Percentiles rank a stretch among this genome's conserved stretches.
phyloP scores from a whole-genome alignment of 192 early-diverging fungal genomes.

The Kickxella alabastrina region DNA sequence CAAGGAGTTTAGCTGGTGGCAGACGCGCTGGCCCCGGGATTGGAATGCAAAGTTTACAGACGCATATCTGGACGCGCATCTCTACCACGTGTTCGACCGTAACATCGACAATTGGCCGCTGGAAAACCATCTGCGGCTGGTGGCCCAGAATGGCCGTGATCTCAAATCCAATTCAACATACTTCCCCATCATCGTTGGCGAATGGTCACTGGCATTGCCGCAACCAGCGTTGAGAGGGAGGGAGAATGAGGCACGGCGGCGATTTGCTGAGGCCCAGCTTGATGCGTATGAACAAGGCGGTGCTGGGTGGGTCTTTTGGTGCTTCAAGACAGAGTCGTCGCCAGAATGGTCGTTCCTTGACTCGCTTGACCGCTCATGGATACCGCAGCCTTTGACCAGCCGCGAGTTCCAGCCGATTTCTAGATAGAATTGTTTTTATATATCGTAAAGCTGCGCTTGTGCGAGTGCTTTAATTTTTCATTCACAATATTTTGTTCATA shows the following conservation, averaged over 20 bases:
- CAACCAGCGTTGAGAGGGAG: slow-evolving; percentile 60
- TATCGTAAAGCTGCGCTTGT: too few relatives aligned
- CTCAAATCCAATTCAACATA: slow-evolving; percentile 42
- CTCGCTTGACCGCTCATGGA: slow-evolving; percentile 62
- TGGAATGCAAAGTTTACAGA: slow-evolving; percentile 47
- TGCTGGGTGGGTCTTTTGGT: slow-evolving; percentile 71
- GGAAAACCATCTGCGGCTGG: slow-evolving; percentile 37
- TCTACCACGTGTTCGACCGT: slow-evolving; percentile 54
- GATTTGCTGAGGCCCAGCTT: slow-evolving; percentile 62
- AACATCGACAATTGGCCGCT: slow-evolving; percentile 37
- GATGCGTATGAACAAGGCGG: slow-evolving; percentile 62
- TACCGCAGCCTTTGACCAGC: slow-evolving; percentile 51
- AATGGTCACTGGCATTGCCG: slow-evolving; percentile 65
- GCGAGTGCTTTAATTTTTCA: neutral
- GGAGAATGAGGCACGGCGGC: slow-evolving; percentile 52
- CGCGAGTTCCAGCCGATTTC: slow-evolving; percentile 33
- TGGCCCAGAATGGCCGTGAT: slow-evolving; percentile 34
- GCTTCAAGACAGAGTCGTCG: slow-evolving; percentile 67
- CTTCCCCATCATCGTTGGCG: slow-evolving; percentile 68
- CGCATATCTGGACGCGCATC: slow-evolving; percentile 46
- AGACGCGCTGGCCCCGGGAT: slow-evolving; percentile 39
- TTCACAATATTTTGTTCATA: neutral
- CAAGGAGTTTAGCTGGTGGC: slow-evolving; percentile 50
- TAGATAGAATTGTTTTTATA: slow-evolving; percentile 1
- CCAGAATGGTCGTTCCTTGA: slow-evolving; percentile 71